phyloP scores from a whole-genome alignment of 2,329 filamentous ascomycete genomes.

The Colletotrichum cereale region DNA sequence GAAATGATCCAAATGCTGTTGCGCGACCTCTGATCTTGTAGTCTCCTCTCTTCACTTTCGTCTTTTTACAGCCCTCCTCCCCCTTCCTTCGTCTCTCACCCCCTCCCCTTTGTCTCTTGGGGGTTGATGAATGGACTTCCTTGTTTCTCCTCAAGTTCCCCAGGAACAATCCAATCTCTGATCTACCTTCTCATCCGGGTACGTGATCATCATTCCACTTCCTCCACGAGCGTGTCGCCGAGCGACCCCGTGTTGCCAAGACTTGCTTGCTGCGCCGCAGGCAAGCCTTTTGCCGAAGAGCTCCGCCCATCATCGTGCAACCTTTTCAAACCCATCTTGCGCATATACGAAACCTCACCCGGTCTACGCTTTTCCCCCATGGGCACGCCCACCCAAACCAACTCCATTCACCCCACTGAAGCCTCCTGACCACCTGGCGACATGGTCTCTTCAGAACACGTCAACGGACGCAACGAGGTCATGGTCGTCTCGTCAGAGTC shows the following conservation, averaged over 20 bases:
- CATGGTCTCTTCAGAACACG: slow-evolving; percentile 24
- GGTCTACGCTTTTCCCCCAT: neutral
- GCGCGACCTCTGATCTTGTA: slow-evolving; percentile 25
- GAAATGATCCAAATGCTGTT: slow-evolving; percentile 13
- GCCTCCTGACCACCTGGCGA: slow-evolving; percentile 2
- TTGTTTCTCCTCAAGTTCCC: neutral
- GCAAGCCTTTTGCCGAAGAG: neutral
- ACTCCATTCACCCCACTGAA: slow-evolving; percentile 4
- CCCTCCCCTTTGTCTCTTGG: neutral
- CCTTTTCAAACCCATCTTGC: slow-evolving; percentile 15
- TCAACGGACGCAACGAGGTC: slow-evolving; percentile 29
- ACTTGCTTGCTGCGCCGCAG: slow-evolving; percentile 24
- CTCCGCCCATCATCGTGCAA: slow-evolving; percentile 13
- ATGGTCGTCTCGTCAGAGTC: slow-evolving; percentile 36
- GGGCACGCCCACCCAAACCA: slow-evolving; percentile 26
- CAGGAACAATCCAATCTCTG: slow-evolving; percentile 2
- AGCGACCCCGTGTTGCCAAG: slow-evolving; percentile 12
- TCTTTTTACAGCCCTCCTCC: neutral
- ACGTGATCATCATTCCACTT: slow-evolving; percentile 13
- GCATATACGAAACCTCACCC: slow-evolving; percentile 5
- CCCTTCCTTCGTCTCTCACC: neutral
- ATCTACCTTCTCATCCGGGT: slow-evolving; percentile 1
- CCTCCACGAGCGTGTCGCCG: slow-evolving; percentile 16
- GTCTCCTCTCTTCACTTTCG: neutral
- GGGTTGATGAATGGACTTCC: neutral